Conservation (phyloP, 2,329 filamentous ascomycete species). For the Neocatenulostroma microsporum region DNA sequence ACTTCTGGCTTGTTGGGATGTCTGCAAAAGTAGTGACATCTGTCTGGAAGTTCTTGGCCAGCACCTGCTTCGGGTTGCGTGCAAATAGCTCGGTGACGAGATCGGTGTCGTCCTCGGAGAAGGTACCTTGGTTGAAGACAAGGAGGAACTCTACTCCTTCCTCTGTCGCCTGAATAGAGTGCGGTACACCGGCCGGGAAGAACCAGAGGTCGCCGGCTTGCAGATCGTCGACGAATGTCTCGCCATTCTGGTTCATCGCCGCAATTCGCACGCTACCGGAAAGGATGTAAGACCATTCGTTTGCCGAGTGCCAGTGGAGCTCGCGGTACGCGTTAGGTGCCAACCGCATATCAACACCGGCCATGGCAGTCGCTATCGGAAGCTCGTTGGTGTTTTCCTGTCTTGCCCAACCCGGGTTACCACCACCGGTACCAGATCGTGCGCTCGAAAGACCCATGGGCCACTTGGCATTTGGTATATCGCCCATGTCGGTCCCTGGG, state of each 20-base stretch:
- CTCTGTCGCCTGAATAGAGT: constrained; percentile 35
- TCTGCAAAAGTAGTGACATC: constrained; percentile 28
- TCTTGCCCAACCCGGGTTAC: no score
- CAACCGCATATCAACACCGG: constrained; percentile 36
- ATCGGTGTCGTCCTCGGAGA: constrained; percentile 54
- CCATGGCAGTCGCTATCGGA: constrained; percentile 35
- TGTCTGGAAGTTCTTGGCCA: constrained; percentile 37
- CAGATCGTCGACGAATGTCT: constrained; percentile 27
- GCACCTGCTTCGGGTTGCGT: constrained; percentile 29
- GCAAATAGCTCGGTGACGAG: constrained; percentile 37
- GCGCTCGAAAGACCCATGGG: constrained; percentile 35
- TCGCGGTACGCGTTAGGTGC: constrained; percentile 28
- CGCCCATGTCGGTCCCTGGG: constrained; percentile 33
- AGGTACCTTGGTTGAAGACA: constrained; percentile 52
- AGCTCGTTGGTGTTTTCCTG: constrained; percentile 35
- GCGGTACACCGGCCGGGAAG: constrained; percentile 21
- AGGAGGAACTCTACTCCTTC: constrained; percentile 52
- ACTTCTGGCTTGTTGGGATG: constrained; percentile 31
- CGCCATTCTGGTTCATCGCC: constrained; percentile 26
- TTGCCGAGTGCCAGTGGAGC: constrained; percentile 29
- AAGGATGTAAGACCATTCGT: constrained; percentile 27
- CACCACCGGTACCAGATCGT: constrained; percentile 27
- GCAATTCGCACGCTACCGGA: constrained; percentile 25
- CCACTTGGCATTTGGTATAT: constrained; percentile 36
- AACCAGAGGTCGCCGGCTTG: constrained; percentile 18